Evolutionary conservation across 164 flowering plant species (phyloP), one percentile per base, ranked within the genome.

Genomic region (Tinospora cordifolia): DNA sequence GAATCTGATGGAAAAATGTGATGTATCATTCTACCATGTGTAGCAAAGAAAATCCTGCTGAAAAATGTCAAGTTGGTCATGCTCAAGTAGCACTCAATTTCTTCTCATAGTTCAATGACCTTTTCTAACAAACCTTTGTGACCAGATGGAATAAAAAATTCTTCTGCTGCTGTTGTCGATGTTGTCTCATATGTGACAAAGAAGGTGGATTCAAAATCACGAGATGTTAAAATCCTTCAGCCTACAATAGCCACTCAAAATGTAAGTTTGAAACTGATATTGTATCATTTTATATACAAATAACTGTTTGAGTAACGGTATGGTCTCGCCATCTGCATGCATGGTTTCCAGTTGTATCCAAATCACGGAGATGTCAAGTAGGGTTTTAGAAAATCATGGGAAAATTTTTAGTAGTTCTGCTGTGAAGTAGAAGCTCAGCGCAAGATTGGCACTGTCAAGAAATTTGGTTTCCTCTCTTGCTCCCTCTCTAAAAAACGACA

Each of bases 211-310:
- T 86, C 97, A 12, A 89, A 84, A 72, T 66, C 96, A 5, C 84
- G 82, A 57, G 90, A 85, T 76, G 84, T 90, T 17, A 87, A 78
- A 69, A 71, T 88, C n/a, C 82, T 92, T 54, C 98, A 90, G 77
- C 98, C 98, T 14, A 92, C 97, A 1, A 88, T 94, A 68, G 98
- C 98, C 5, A 94, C 99, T 11, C 98, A 90, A 68, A 86, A n/a
- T 74, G 77, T 76, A 74, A 59, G 81, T 73, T 14, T 47, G 39
- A 60, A 9, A 36, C 8, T 54, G 60, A 19, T n/a, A 8, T 2
- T 51, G 59, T 22, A 51, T 51, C 59, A 17, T 15, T 17, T 17
- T 3, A 8, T 3, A 54, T 7, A 25, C 24, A 54, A 54, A 21
- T 19, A n/a, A 1, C n/a, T 17, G 21, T n/a, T 51, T 5, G 9